Conservation (phyloP, 192 early-diverging fungal species). For the Coemansia sp. region DNA sequence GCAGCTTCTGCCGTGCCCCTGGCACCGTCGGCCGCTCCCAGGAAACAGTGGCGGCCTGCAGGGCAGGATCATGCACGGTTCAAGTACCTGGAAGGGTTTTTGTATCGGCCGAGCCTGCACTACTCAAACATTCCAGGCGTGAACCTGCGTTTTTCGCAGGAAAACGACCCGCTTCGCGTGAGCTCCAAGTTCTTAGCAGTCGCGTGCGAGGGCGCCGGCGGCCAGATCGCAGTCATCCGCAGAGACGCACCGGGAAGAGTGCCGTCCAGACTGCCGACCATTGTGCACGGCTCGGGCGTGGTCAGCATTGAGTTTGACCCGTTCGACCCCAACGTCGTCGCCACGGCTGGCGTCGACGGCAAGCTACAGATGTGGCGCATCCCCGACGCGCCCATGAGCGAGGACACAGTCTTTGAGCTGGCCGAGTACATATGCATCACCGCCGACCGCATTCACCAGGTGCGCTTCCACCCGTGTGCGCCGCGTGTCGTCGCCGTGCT, state of each 20-base stretch:
- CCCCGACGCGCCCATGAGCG: conserved; percentile 26
- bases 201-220: conserved; percentile 75
- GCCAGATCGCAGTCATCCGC: conserved; percentile 73
- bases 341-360: conserved; percentile 39
- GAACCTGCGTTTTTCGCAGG: conserved; percentile 38
- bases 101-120: conserved; percentile 63
- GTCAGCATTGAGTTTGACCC: conserved; percentile 73
- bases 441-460: conserved; percentile 43
- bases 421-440: conserved; percentile 40
- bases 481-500: conserved; percentile 32
- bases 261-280: conserved; percentile 27
- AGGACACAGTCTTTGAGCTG: conserved; percentile 36
- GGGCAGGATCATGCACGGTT: conserved; percentile 45
- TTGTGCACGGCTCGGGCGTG: conserved; percentile 59
- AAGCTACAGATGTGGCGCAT: conserved; percentile 51
- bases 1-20: background rate
- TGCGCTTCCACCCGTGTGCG: conserved; percentile 44
- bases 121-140: conserved; percentile 63
- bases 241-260: conserved; percentile 67
- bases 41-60: conserved; percentile 5
- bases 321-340: conserved; percentile 59
- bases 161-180: conserved; percentile 43
- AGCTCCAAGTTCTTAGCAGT: conserved; percentile 69
- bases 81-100: conserved; percentile 63
- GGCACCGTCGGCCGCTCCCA: background rate